Percentiles rank a stretch among this genome's conserved stretches.
Evolutionary conservation across 345 rosid species (phyloP).

Genomic region (Xanthoceras sorbifolium): DNA sequence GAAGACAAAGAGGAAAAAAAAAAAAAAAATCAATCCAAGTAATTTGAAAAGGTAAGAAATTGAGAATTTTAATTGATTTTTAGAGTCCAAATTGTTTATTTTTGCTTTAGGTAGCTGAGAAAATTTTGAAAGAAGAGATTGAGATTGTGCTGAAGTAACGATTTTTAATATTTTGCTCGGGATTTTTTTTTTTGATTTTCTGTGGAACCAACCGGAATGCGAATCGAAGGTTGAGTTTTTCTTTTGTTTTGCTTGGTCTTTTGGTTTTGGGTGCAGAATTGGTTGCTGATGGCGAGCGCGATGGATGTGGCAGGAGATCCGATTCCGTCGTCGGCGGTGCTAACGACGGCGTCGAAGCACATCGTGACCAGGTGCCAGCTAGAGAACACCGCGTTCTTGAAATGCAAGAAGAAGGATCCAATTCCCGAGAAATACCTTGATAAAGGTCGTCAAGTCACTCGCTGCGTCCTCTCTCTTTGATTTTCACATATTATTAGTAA

Average conservation of each 20-base stretch:
- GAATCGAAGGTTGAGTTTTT: not conserved
- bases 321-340: conserved; percentile 92
- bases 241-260: not conserved
- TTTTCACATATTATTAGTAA: no score
- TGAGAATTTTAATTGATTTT: not conserved
- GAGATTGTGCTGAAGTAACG: no score
- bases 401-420: no score
- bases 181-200: not conserved
- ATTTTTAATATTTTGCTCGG: not conserved
- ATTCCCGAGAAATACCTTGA: conserved; percentile 96
- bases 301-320: no score
- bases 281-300: conserved; percentile 61
- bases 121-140: no score
- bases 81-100: no score
- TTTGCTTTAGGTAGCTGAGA: no score
- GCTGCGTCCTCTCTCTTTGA: conserved; percentile 59
- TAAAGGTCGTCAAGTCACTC: conserved; percentile 90
- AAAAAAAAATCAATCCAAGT: not conserved
- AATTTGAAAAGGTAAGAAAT: not conserved
- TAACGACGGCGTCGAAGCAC: conserved; percentile 89
- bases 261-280: not conserved
- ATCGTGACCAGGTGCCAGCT: conserved; percentile 60
- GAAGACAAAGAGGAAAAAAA: not conserved
- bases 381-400: conserved; percentile 85
- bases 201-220: not conserved